Evolutionary conservation across 2,329 filamentous ascomycete species (phyloP).

Genomic region (Fusarium tanahbumbuense): DNA sequence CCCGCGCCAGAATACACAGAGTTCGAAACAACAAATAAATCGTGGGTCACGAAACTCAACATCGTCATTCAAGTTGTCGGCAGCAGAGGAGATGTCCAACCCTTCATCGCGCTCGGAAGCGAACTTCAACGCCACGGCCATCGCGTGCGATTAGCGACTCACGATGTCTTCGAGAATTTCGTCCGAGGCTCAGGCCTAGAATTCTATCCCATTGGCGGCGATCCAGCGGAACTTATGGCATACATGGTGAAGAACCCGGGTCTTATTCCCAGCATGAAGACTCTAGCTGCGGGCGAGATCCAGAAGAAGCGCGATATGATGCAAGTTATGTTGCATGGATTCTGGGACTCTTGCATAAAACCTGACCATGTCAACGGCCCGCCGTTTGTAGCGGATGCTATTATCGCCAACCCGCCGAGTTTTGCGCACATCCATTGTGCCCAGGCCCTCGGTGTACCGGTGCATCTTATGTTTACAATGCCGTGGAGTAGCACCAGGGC

Average conservation of each 20-base stretch:
- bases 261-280: slow-evolving; percentile 46
- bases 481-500: slow-evolving; percentile 79
- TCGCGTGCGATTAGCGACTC: slow-evolving; percentile 78
- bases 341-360: slow-evolving; percentile 47
- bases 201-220: slow-evolving; percentile 66
- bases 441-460: slow-evolving; percentile 56
- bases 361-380: not conserved
- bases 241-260: slow-evolving; percentile 51
- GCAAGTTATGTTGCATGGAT: slow-evolving; percentile 47
- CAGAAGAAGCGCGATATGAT: slow-evolving; percentile 47
- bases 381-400: slow-evolving; percentile 62
- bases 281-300: slow-evolving; percentile 46
- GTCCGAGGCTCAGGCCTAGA: slow-evolving; percentile 61
- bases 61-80: slow-evolving; percentile 86
- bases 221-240: slow-evolving; percentile 51
- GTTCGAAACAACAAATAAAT: not conserved
- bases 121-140: slow-evolving; percentile 77
- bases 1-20: not conserved
- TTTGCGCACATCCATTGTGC: slow-evolving; percentile 63
- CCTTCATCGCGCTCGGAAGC: slow-evolving; percentile 78
- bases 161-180: slow-evolving; percentile 61
- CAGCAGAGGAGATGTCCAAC: slow-evolving; percentile 81
- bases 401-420: slow-evolving; percentile 64
- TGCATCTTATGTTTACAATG: slow-evolving; percentile 70
- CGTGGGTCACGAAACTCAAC: slow-evolving; percentile 55